A percentile compares a stretch with the other conserved stretches of the same genome.
These are phyloP conservation scores for Trichophyton verrucosum DNA, from an alignment of 2,329 filamentous ascomycete genomes.

Conservation along the genomic window DNA sequence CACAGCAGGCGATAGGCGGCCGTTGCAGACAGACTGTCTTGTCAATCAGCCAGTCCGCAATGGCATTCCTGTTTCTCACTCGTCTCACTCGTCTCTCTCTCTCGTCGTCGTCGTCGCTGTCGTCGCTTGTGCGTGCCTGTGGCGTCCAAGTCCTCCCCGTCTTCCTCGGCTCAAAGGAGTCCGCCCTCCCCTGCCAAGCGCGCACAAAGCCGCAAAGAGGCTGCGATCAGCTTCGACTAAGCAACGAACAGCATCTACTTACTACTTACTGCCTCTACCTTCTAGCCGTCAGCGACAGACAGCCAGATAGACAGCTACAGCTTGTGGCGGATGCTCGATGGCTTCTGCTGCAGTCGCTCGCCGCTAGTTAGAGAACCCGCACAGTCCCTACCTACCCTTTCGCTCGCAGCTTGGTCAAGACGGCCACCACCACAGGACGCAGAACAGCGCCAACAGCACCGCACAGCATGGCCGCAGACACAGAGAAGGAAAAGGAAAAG, in stretches of 20 bases:
- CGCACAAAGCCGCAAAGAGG: not conserved
- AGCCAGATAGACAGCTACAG: too few species aligned
- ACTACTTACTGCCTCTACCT: too few species aligned
- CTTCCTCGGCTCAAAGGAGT: not conserved
- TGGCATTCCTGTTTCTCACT: not conserved
- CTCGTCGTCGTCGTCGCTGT: not conserved
- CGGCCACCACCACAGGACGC: too few species aligned
- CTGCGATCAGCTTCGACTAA: too few species aligned
- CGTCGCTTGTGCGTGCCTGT: too few species aligned
- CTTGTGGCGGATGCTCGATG: too few species aligned
- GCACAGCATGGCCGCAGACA: constrained; percentile 19
- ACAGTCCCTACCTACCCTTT: too few species aligned
- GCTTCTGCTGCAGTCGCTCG: too few species aligned
- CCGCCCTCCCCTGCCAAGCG: not conserved
- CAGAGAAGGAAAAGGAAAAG: constrained; percentile 21
- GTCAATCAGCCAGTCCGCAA: not conserved
- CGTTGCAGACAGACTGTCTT: not conserved
- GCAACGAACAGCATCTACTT: too few species aligned
- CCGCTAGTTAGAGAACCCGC: too few species aligned
- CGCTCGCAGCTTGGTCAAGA: too few species aligned
- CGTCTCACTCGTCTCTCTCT: not conserved
- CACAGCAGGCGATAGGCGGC: not conserved
- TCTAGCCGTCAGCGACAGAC: too few species aligned
- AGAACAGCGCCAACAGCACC: not conserved
- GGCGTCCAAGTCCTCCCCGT: not conserved